Conservation (phyloP, 1,139 yeast genomes). For the Nakaseomyces uthaithaninus region DNA sequence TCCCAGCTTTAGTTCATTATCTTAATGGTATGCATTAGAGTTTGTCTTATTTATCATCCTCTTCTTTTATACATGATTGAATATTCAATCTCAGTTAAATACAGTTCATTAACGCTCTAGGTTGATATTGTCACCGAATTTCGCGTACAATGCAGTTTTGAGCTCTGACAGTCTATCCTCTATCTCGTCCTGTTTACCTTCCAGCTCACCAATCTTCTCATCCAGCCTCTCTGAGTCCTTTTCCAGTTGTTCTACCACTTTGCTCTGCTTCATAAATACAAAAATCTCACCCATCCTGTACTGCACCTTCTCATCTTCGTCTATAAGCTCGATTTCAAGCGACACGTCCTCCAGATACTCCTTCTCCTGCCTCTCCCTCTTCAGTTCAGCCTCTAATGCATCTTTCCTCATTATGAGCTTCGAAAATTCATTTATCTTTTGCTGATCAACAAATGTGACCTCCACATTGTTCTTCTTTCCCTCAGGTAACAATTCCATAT, state of each 20-base stretch:
- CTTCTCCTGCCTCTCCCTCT: slow-evolving; percentile 54
- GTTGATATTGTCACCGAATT: slow-evolving; percentile 85
- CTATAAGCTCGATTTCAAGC: slow-evolving; percentile 77
- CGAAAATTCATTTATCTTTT: slow-evolving; percentile 79
- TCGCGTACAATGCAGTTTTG: slow-evolving; percentile 71
- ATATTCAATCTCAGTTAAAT: no score
- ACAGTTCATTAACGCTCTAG: slow-evolving; percentile 58
- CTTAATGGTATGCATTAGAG: no score
- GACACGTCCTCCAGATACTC: slow-evolving; percentile 85
- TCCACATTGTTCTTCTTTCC: slow-evolving; percentile 64
- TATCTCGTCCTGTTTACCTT: slow-evolving; percentile 42
- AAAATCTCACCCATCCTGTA: slow-evolving; percentile 67
- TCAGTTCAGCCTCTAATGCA: slow-evolving; percentile 43
- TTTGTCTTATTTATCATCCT: no score
- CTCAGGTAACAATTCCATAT: slow-evolving; percentile 53
- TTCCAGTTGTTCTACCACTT: slow-evolving; percentile 62
- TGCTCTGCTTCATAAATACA: slow-evolving; percentile 53
- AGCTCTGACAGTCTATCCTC: slow-evolving; percentile 50
- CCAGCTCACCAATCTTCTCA: slow-evolving; percentile 40
- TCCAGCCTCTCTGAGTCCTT: slow-evolving; percentile 47
- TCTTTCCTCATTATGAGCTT: slow-evolving; percentile 68
- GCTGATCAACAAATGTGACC: slow-evolving; percentile 85
- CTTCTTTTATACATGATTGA: no score
- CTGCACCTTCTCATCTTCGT: slow-evolving; percentile 55
- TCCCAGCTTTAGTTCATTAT: no score